Base-by-base conservation (phyloP, 139 green algal species). In the Dunaliella sp. region DNA sequence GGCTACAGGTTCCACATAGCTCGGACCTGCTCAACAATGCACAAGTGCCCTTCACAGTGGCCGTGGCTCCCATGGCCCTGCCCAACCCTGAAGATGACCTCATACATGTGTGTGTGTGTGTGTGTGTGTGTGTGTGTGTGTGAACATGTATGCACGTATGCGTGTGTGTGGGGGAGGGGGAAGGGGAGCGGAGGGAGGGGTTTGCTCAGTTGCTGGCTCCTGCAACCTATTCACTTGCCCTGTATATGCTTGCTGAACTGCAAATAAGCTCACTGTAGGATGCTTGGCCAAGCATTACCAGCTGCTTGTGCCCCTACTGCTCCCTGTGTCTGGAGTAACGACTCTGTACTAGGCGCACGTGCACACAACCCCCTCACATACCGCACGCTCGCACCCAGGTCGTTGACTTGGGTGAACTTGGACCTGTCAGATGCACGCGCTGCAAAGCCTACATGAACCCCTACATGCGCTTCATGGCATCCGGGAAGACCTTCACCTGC, bases 401-500 rank as follows among this genome's bases (percentile, higher is more conserved):
- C n/a, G 92, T 96, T 1, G 94, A 97, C 90, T 90, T 92, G 32
- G 88, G 90, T 0, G 84, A 91, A 77, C 21, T 72, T 21, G 96
- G 96, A 24, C 96, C 96, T 0, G 76, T 98, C 80, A 91, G 96
- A 34, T 98, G 96, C 88, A 58, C 36, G 22, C 83, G 89, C 37
- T 98, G 96, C 93, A 95, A 96, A 88, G 96, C 96, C 0, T 98
- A 98, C 91, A 94, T 98, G 85, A 97, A 97, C 89, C 92, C 95
- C 30, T 97, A 93, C 90, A 95, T 98, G 90, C 90, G 91, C 28
- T 98, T 89, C 59, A 78, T 88, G 2, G 89, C 94, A 65, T 88
- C 83, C 37, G 92, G 93, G 59, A 92, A 86, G 37, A 83, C 83
- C 58, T 98, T 97, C 90, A 82, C 86, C 37, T 98, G 96, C 93